Evolutionary conservation across 768 basidiomycete species (phyloP), one percentile per base, ranked within the genome.

Genomic region (Paxillus rubicundulus): DNA sequence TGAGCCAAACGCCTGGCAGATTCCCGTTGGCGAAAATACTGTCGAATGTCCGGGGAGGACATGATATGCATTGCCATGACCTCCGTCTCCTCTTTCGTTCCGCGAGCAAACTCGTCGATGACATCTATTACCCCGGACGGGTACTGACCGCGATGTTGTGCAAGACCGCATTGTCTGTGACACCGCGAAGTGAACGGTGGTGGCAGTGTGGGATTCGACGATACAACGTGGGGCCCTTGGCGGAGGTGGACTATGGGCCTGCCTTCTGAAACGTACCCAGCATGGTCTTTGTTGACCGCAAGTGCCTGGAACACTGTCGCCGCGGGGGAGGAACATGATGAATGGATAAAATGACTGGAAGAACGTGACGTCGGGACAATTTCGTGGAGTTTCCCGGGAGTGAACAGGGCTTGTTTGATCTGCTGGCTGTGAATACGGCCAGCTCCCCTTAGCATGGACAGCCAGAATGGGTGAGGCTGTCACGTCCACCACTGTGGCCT

Each of bases 401-500:
- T 57, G 60, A 64, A 56, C 49, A 65, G 54, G 58, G 68, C 69
- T 56, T 72, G 74, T 59, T 77, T 73, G 68, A 80, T 68, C 72
- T 76, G 75, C 70, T 72, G 77, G 72, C 78, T 80, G 73, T 71
- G 75, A 69, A 76, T 71, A 71, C 77, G 73, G 64, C 76, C 69
- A 65, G 73, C 77, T 73, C 79, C 80, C 81, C 79, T 82, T 72
- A 83, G 85, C 86, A 88, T 88, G 81, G 81, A 83, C 83, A 82
- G 78, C 75, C 77, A 76, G 77, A 61, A 59, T 52, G 69, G 57
- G 61, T 59, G 64, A 60, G 69, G 62, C 62, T 58, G 63, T 62
- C 69, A 61, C 63, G 64, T 64, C 64, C 64, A 64, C 70, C 70
- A 67, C 70, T 66, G 70, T 70, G 66, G 58, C 61, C 64, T 72